These are phyloP conservation scores for Magnusiomyces tetraspermus DNA, from an alignment of 1,139 yeast species.

Conservation along the genomic window DNA sequence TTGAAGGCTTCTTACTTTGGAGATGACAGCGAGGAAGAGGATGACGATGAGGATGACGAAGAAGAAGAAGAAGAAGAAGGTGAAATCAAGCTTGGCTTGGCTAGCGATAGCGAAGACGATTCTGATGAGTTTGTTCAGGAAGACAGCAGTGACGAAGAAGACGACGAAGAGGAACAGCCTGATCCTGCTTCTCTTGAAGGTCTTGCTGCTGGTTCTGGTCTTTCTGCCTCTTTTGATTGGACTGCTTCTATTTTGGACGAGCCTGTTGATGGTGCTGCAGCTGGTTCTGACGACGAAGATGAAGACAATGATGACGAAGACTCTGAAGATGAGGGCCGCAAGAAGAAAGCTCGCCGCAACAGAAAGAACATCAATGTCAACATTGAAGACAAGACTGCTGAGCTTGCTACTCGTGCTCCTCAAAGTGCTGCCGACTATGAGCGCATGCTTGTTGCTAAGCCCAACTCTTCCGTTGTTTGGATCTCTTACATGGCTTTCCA, in stretches of 20 bases:
- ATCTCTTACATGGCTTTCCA: constrained; percentile 98
- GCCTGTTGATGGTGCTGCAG: constrained; percentile 2
- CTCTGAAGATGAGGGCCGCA: constrained; percentile 25
- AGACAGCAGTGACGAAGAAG: constrained; percentile 22
- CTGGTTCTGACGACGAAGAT: constrained; percentile 37
- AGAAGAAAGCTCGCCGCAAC: constrained; percentile 25
- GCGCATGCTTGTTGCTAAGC: constrained; percentile 80
- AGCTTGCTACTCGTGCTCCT: constrained; percentile 70
- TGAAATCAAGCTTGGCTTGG: constrained; percentile 20
- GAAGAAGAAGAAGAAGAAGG: constrained; percentile 22
- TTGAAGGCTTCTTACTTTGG: constrained; percentile 89
- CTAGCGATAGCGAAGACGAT: constrained; percentile 17
- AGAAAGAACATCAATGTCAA: constrained; percentile 37
- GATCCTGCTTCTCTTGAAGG: constrained; percentile 14
- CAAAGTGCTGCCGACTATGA: constrained; percentile 89
- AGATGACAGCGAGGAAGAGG: constrained; percentile 33
- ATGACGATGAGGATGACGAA: constrained; percentile 30
- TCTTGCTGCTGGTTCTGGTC: constrained; percentile 38
- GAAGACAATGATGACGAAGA: constrained; percentile 33
- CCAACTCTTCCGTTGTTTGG: constrained; percentile 91
- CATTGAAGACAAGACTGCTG: constrained; percentile 76
- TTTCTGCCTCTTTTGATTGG: constrained; percentile 89
- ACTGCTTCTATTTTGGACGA: constrained; percentile 77
- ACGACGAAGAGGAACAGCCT: constrained; percentile 12
- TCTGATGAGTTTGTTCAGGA: constrained; percentile 26